Base-by-base conservation (phyloP, 768 basidiomycete genomes). In the Leccinum sublutescens region DNA sequence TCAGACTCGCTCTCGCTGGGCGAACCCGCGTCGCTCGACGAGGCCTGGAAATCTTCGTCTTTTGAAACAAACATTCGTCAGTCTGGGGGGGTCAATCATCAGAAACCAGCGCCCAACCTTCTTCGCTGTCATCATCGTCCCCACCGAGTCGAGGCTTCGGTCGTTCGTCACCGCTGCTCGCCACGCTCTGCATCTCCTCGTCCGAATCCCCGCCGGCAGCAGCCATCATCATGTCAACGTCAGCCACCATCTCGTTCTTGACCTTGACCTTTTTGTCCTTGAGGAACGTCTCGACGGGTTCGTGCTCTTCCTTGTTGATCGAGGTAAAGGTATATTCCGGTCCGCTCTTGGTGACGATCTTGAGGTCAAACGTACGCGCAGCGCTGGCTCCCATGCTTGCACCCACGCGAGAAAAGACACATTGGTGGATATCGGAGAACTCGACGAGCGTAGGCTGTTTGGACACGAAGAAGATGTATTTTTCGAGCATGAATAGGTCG, bases 401-500 rank as follows among this genome's bases (percentile, higher is more conserved):
- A 15, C 96, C 93, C 15, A 98, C 90, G 58, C 95, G 91, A 9
- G 94, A 96, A 80, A 98, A 97, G 54, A 93, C 81, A 59, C 91
- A 89, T 73, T 90, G 88, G 63, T 92, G 87, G 62, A 98, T 91
- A 65, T 97, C 93, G 55, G 85, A 83, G 62, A 95, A 86, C 65
- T 96, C 93, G 66, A 98, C 83, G 68, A 97, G 87, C 34, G 86
- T 85, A 1, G 97, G 96, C 64, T 91, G 88, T 75, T 98, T 98
- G 57, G 96, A 95, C 61, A 98, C 93, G 77, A 98, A 98, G 76
- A 99, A 93, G 51, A 99, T 82, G 73, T 90, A 93, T 83, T 98
- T 98, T 68, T 98, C 97, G 63, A 99, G 87, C 80, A 98, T 85
- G 83, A 97, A 98, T 33, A 99, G 85, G 72, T 98, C 95, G 60